These are phyloP conservation scores for Inonotus obliquus DNA, from an alignment of 1,284 basidiomycete species.

Conservation along the genomic window DNA sequence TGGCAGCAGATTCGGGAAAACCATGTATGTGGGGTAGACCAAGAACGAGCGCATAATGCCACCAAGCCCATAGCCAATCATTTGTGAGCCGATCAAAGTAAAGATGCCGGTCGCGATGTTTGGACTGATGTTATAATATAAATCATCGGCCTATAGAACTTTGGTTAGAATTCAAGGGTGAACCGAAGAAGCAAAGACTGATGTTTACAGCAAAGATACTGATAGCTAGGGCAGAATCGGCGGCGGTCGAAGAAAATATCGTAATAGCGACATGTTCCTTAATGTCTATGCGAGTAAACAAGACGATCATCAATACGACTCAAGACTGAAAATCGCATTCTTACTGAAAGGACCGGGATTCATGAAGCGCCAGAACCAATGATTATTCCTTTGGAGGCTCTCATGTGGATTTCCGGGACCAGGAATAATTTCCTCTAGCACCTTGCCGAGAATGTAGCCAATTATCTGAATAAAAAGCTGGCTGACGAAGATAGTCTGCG, in stretches of 20 bases:
- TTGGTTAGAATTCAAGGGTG: constrained; percentile 14
- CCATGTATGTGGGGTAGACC: constrained; percentile 29
- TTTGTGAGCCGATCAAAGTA: constrained; percentile 44
- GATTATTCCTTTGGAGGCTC: no score
- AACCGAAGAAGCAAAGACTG: no score
- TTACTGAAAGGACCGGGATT: constrained; percentile 32
- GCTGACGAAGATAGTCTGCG: constrained; percentile 25
- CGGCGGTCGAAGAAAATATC: constrained; percentile 24
- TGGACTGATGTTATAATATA: constrained; percentile 36
- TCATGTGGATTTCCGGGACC: constrained; percentile 17
- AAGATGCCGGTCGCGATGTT: constrained; percentile 32
- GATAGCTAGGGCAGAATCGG: constrained; percentile 22
- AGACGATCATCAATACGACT: no score
- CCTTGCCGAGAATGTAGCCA: constrained; percentile 25
- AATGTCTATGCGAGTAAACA: constrained; percentile 20
- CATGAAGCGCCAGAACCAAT: constrained; percentile 26
- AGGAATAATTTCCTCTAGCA: constrained; percentile 26
- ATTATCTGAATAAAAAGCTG: constrained; percentile 26
- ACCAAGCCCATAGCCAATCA: constrained; percentile 46
- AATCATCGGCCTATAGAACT: constrained; percentile 34
- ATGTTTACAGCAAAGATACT: no score
- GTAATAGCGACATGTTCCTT: constrained; percentile 34
- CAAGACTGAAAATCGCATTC: no score
- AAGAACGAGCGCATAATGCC: constrained; percentile 33
- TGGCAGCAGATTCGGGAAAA: constrained; percentile 29